Conservation (phyloP, 305 asterid genomes). For the Solanum hybrid region DNA sequence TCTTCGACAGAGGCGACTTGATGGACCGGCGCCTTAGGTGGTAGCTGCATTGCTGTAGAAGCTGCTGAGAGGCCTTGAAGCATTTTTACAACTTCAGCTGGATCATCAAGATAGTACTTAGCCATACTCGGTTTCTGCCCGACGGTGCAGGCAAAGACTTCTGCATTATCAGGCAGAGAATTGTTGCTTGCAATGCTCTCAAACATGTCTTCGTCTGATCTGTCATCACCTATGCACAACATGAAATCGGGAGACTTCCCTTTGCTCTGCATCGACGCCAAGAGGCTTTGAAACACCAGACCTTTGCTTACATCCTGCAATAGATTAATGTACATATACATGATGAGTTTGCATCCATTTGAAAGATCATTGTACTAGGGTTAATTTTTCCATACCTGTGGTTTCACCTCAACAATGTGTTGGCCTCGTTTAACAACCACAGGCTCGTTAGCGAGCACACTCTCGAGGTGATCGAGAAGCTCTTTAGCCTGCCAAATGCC, state of each 20-base stretch:
- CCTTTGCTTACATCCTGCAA: conserved; percentile 91
- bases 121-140: conserved; percentile 92
- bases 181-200: conserved; percentile 49
- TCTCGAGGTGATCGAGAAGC: conserved; percentile 81
- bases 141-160: conserved; percentile 71
- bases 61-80: conserved; percentile 45
- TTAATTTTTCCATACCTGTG: conserved; percentile 45
- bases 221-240: conserved; percentile 70
- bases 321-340: background rate
- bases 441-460: conserved; percentile 78
- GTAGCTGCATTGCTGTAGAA: conserved; percentile 22
- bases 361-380: background rate
- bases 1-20: conserved; percentile 30
- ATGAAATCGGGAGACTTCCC: conserved; percentile 57
- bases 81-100: conserved; percentile 52
- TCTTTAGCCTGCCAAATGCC: conserved; percentile 82
- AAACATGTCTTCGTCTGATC: conserved; percentile 87
- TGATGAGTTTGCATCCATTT: background rate
- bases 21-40: conserved; percentile 14
- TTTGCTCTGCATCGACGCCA: conserved; percentile 36
- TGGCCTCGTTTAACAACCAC: conserved; percentile 79
- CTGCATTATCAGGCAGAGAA: conserved; percentile 33
- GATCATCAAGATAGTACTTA: conserved; percentile 64
- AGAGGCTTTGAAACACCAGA: conserved; percentile 45
- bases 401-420: conserved; percentile 81